Evolutionary conservation across 176 grass and related monocot genomes (phyloP).

Genomic region (Triticum urartu): DNA sequence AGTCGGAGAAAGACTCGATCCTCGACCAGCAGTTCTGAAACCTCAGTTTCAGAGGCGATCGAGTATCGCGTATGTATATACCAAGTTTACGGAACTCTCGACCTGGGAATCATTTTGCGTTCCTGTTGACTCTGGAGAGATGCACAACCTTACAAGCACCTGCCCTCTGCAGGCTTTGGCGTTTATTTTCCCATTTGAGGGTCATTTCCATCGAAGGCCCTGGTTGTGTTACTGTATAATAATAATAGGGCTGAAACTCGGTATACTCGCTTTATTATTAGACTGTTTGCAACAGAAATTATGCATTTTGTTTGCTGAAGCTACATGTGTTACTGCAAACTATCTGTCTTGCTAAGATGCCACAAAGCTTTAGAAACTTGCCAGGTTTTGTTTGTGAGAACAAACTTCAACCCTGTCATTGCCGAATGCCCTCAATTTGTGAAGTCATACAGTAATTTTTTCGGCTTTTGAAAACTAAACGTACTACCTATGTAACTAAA

Average conservation of each 20-base stretch:
- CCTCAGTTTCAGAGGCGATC: not conserved
- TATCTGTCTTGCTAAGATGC: not conserved
- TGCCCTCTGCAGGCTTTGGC: not conserved
- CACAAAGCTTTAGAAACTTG: not conserved
- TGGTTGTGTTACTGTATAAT: slow-evolving; percentile 13
- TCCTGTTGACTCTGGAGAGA: not conserved
- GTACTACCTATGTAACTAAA: too few relatives aligned
- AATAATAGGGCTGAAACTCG: slow-evolving; percentile 44
- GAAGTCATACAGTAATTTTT: too few relatives aligned
- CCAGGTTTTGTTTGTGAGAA: not conserved
- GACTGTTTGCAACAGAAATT: not conserved
- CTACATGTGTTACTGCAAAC: not conserved
- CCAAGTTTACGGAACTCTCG: not conserved
- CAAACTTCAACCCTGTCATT: too few relatives aligned
- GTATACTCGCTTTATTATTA: not conserved
- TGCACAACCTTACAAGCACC: not conserved
- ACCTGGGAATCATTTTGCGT: slow-evolving; percentile 1
- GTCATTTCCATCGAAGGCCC: not conserved
- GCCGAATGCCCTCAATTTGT: too few relatives aligned
- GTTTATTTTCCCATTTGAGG: not conserved
- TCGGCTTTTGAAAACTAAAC: too few relatives aligned
- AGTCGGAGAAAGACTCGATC: slow-evolving; percentile 49
- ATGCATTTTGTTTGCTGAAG: not conserved
- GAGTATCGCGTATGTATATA: slow-evolving; percentile 33
- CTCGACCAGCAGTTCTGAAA: slow-evolving; percentile 65